Conservation (phyloP, 2,329 filamentous ascomycete genomes). For the Sclerotiophoma versabilis region DNA sequence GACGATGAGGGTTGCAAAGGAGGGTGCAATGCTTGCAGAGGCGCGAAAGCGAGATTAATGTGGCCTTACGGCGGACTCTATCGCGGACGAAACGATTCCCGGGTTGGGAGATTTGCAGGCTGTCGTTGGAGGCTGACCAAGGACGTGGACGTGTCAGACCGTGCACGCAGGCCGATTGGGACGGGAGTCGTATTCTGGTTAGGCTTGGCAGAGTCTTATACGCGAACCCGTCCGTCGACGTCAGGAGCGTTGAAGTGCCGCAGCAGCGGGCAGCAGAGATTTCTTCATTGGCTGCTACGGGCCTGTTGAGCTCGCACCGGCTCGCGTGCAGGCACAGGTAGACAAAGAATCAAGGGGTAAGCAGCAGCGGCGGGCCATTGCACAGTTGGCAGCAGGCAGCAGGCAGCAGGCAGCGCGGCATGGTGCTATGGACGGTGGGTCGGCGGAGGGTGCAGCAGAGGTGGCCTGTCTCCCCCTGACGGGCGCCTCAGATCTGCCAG, state of each 20-base stretch:
- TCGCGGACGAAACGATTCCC: conserved; percentile 19
- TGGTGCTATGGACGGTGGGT: neutral
- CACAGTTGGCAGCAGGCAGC: neutral
- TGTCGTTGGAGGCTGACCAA: conserved; percentile 30
- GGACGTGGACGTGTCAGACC: conserved; percentile 28
- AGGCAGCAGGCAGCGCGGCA: neutral
- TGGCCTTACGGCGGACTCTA: conserved; percentile 21
- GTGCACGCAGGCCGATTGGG: conserved; percentile 29
- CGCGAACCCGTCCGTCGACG: conserved; percentile 30
- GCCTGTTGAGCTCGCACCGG: conserved; percentile 29
- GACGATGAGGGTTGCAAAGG: conserved; percentile 13
- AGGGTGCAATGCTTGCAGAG: conserved; percentile 10
- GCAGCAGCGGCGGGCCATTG: conserved; percentile 4
- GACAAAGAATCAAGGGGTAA: neutral
- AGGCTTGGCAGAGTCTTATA: conserved; percentile 20
- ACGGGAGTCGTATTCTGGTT: conserved; percentile 24
- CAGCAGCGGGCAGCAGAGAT: conserved; percentile 14
- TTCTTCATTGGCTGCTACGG: conserved; percentile 23
- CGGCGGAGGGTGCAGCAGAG: neutral
- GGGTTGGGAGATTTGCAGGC: conserved; percentile 27
- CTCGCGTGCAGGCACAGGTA: conserved; percentile 10
- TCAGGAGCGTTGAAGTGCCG: conserved; percentile 33
- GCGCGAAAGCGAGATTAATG: conserved; percentile 21
- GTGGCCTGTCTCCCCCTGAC: conserved; percentile 16
- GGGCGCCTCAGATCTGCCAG: conserved; percentile 18